A percentile compares a stretch with the other conserved stretches of the same genome.
These are phyloP conservation scores for Arthrocladium fulminans DNA, from an alignment of 2,329 filamentous ascomycete species.

Conservation along the genomic window DNA sequence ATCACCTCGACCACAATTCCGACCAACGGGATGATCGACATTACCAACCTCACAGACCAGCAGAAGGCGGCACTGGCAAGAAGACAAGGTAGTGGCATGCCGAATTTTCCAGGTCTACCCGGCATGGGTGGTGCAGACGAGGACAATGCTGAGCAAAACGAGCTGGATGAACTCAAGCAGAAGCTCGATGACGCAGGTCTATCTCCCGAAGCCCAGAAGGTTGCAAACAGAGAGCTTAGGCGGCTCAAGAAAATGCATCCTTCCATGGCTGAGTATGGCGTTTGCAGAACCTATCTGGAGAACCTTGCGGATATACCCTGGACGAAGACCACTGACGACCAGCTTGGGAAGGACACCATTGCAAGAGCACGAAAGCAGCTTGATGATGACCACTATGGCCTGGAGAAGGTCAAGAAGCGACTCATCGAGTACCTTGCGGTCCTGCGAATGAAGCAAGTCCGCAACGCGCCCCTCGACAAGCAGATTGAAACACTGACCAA, in stretches of 20 bases:
- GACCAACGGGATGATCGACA: constrained; percentile 49
- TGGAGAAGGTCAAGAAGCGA: constrained; percentile 96
- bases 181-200: constrained; percentile 73
- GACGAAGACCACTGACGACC: constrained; percentile 74
- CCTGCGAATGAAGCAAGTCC: constrained; percentile 84
- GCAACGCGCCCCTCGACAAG: constrained; percentile 72
- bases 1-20: constrained; percentile 60
- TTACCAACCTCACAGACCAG: constrained; percentile 41
- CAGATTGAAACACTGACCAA: constrained; percentile 55
- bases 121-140: constrained; percentile 39
- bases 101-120: constrained; percentile 35
- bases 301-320: constrained; percentile 91
- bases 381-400: constrained; percentile 89
- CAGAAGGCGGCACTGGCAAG: constrained; percentile 37
- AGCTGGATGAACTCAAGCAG: constrained; percentile 85
- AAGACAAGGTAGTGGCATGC: constrained; percentile 36
- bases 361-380: constrained; percentile 75
- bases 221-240: constrained; percentile 82
- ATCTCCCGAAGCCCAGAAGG: constrained; percentile 73
- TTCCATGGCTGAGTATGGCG: constrained; percentile 90
- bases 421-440: constrained; percentile 92
- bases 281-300: constrained; percentile 87
- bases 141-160: constrained; percentile 75
- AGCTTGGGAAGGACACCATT: constrained; percentile 72
- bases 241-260: constrained; percentile 91